A percentile compares a stretch with the other conserved stretches of the same genome.
Evolutionary conservation across 2,329 filamentous ascomycete species (phyloP).

Genomic region (Daldinia sp.): DNA sequence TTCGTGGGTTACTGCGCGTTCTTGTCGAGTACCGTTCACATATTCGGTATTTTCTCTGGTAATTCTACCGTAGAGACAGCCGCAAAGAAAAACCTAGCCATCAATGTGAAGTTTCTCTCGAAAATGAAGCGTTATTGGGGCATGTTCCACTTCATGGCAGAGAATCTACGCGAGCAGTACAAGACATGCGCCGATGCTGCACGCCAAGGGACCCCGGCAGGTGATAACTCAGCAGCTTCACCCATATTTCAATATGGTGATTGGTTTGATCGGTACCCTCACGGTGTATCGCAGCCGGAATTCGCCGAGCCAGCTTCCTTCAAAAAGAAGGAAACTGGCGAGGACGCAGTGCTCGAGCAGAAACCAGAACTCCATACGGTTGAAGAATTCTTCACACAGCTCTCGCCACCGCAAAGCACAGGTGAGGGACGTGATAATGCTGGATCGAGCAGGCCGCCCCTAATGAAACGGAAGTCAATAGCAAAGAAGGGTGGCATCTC

Average conservation of each 20-base stretch:
- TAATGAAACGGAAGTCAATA: constrained; percentile 51
- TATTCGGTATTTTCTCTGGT: constrained; percentile 89
- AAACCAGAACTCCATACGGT: constrained; percentile 92
- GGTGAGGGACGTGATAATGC: constrained; percentile 53
- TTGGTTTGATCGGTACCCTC: constrained; percentile 95
- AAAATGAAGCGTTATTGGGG: constrained; percentile 99
- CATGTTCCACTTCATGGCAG: constrained; percentile 96
- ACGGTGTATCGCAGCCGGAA: constrained; percentile 85
- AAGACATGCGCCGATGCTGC: constrained; percentile 84
- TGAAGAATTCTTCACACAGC: constrained; percentile 88
- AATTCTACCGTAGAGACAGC: constrained; percentile 77
- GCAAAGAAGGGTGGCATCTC: constrained; percentile 50
- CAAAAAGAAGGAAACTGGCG: constrained; percentile 77
- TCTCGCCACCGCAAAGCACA: constrained; percentile 70
- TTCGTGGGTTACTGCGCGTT: constrained; percentile 97
- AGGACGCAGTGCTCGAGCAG: constrained; percentile 89
- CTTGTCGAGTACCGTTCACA: constrained; percentile 91
- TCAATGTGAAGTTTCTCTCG: constrained; percentile 87
- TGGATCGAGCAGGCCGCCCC: constrained; percentile 37
- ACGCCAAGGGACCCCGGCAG: constrained; percentile 66
- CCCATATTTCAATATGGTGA: constrained; percentile 94
- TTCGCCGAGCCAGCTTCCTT: constrained; percentile 77
- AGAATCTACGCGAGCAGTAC: constrained; percentile 90
- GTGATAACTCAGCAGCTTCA: constrained; percentile 58
- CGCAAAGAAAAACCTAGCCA: constrained; percentile 84